Base-by-base conservation (phyloP, 2,329 filamentous ascomycete genomes). In the Pseudogymnoascus sp. region DNA sequence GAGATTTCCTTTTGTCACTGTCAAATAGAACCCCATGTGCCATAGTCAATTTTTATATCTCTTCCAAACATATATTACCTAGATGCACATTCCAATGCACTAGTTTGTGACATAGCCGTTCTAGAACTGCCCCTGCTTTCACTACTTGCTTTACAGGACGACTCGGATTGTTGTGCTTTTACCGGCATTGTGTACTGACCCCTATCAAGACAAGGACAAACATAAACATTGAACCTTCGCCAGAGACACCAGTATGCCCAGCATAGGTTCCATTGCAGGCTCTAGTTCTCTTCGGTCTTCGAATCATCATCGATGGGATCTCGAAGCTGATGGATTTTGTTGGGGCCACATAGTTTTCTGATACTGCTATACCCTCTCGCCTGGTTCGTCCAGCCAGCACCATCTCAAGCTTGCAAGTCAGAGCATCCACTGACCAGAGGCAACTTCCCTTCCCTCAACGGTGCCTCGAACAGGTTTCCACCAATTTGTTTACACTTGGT, bases 21-120 rank as follows among this genome's bases (percentile, higher is more conserved):
- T 59, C 58, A 59, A 59, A 59, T 59, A 59, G 36, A 59, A 59
- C 18, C 58, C 58, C 58, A 37, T 59, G 58, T 59, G 58, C 58
- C 58, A 59, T 59, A 59, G 58, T 59, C 58, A 59, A 59, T 55
- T 55, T 33, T 55, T 55, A 55, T 55, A 55, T 55, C 48, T 55
- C 48, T 55, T 55, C 29, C 27, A 33, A 55, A 33, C 48, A 55
- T 55, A 9, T 55, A 33, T 55, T 55, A 55, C 48, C 48, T 55
- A 55, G 48, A 9, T 33, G 48, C 48, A 33, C 29, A 21, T 27
- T 10, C 6, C 27, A 21, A 55, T 55, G 48, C 48, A 33, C 48
- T 55, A 33, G 13, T 55, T 9, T 15, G 29, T 60, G 61, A 29
- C 33, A 37, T 31, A 61, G 9, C 35, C 5, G 31, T 13, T 15